Evolutionary conservation across 768 basidiomycete genomes (phyloP), one percentile per base, ranked within the genome.

Genomic region (Pisolithus albus): DNA sequence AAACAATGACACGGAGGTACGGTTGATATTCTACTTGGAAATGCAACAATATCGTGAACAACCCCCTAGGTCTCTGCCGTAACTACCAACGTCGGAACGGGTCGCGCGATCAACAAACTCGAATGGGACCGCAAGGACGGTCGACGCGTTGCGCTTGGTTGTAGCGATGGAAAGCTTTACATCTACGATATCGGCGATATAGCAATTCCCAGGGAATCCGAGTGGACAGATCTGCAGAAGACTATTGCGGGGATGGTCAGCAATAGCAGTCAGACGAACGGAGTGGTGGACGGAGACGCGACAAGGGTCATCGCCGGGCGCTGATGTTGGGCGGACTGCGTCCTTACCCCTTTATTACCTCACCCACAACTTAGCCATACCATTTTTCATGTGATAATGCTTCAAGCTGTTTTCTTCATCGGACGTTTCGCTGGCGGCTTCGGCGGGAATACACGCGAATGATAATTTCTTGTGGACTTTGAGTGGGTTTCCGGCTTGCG

Each of bases 101-200:
- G 83, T 0, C 81, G 85, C 2, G 94, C 93, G 4, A 80, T 99
- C 58, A 99, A 99, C 75, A 98, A 97, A 70, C 66, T 98, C 24
- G 80, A 88, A 60, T 99, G 94, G 93, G 96, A 99, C 62, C 76
- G 80, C 49, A 90, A 94, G 61, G 92, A 97, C 50, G 94, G 93
- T 0, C 81, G 91, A 34, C 83, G 93, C 23, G 92, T 82, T 2
- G 95, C 88, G 1, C 67, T 98, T 26, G 96, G 95, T 28, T 88
- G 90, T 4, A 90, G 89, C 57, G 95, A 98, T 56, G 96, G 96
- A 13, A 83, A 80, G 56, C 70, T 99, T 53, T 95, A 96, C 68
- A 78, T 99, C 34, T 98, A 95, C 64, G 95, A 97, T 64, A 83
- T 98, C 55, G 92, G 93, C 10, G 93, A 97, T 61, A 83, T 89